These are phyloP conservation scores for slime mould (Dictyostelium discoideum) DNA, from an alignment of 78 protist genomes.

Conservation along the genomic window DNA sequence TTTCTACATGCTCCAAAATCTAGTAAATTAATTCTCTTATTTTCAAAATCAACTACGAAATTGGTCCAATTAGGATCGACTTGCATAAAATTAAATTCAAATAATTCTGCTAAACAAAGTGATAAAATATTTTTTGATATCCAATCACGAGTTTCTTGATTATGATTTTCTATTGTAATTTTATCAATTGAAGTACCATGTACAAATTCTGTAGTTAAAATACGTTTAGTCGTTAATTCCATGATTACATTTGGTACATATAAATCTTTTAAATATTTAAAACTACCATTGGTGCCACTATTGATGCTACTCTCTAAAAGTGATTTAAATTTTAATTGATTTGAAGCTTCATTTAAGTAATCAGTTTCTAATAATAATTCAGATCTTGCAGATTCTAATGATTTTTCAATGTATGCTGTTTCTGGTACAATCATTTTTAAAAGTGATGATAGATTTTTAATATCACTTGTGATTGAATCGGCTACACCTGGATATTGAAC, in stretches of 20 bases:
- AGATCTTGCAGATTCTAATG: slow-evolving; percentile 69
- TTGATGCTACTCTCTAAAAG: background rate
- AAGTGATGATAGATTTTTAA: slow-evolving; percentile 70
- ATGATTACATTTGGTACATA: slow-evolving; percentile 55
- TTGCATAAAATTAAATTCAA: slow-evolving; percentile 90
- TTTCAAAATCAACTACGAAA: slow-evolving; percentile 86
- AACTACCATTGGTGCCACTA: too few species aligned
- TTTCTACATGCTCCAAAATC: slow-evolving; percentile 94
- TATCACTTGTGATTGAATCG: slow-evolving; percentile 88
- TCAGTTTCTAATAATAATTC: slow-evolving; percentile 91
- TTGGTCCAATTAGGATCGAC: slow-evolving; percentile 95
- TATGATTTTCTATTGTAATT: background rate
- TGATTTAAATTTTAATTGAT: slow-evolving; percentile 39
- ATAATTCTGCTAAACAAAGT: slow-evolving; percentile 87
- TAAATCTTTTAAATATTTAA: slow-evolving; percentile 6
- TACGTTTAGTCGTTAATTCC: slow-evolving; percentile 40
- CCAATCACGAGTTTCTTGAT: slow-evolving; percentile 70
- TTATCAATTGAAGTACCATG: slow-evolving; percentile 84
- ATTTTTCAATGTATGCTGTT: slow-evolving; percentile 87
- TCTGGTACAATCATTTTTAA: slow-evolving; percentile 84
- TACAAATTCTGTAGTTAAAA: slow-evolving; percentile 83
- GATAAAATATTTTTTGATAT: slow-evolving; percentile 47
- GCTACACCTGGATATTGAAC: slow-evolving; percentile 94
- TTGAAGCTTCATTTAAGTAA: slow-evolving; percentile 84
- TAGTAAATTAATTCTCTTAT: slow-evolving; percentile 71